A percentile compares a stretch with the other conserved stretches of the same genome.
phyloP scores from a whole-genome alignment of 495 filamentous ascomycete genomes.

The Penicillium samsonianum region DNA sequence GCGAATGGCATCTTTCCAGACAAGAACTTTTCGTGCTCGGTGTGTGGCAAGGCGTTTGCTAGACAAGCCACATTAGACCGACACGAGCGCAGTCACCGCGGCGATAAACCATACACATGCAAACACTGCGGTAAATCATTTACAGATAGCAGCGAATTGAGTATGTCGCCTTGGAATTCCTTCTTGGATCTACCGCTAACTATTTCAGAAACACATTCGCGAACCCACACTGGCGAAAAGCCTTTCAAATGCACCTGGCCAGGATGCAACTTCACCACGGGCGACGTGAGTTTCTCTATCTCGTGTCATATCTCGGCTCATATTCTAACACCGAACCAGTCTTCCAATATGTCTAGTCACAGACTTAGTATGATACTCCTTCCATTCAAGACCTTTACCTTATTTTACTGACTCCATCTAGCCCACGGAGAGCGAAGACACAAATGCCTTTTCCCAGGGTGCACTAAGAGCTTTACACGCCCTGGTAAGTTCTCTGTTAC shows the following conservation, averaged over 20 bases:
- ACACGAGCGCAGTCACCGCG: constrained; percentile 55
- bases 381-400: background rate
- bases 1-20: constrained; percentile 25
- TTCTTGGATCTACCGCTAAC: constrained; percentile 12
- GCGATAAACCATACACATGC: constrained; percentile 53
- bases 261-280: constrained; percentile 50
- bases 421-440: constrained; percentile 51
- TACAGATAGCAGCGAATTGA: constrained; percentile 52
- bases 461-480: constrained; percentile 51
- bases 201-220: constrained; percentile 50
- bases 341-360: constrained; percentile 54
- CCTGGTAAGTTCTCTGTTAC: constrained; percentile 38
- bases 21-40: constrained; percentile 48
- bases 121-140: constrained; percentile 47
- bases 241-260: constrained; percentile 52
- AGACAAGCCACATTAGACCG: constrained; percentile 50
- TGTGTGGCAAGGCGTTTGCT: constrained; percentile 51
- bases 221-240: constrained; percentile 54
- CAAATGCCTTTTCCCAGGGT: constrained; percentile 45
- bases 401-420: constrained; percentile 22
- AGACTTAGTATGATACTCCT: constrained; percentile 39
- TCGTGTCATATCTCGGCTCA: background rate
- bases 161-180: constrained; percentile 28
- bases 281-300: constrained; percentile 40
- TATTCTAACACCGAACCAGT: constrained; percentile 28